A percentile compares a stretch with the other conserved stretches of the same genome.
Evolutionary conservation across 2,329 filamentous ascomycete species (phyloP).

Genomic region (Hypoxylon sp.): DNA sequence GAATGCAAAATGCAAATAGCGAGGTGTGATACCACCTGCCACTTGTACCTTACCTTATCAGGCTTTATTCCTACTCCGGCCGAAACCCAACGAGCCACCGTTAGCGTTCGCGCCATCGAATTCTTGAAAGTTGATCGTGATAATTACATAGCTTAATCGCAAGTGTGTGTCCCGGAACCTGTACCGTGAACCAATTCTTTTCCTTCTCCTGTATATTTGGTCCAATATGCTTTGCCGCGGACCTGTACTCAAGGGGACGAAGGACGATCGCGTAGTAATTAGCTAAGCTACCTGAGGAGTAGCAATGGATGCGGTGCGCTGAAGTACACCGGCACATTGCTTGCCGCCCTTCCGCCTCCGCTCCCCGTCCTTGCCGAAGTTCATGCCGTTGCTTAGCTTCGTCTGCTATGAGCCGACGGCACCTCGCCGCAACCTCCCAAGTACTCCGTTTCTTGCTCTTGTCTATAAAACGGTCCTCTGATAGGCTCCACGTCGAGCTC

Average conservation of each 20-base stretch:
- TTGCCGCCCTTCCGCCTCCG: constrained; percentile 21
- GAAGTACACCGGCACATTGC: constrained; percentile 16
- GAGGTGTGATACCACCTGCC: constrained; percentile 1
- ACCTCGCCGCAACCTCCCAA: constrained; percentile 4
- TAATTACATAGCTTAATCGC: constrained; percentile 25
- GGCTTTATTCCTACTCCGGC: constrained; percentile 28
- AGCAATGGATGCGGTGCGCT: constrained; percentile 25
- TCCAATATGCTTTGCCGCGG: constrained; percentile 23
- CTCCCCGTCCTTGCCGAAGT: constrained; percentile 24
- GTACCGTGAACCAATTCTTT: constrained; percentile 18
- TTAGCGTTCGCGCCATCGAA: constrained; percentile 39
- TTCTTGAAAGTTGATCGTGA: constrained; percentile 37
- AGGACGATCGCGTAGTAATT: constrained; percentile 21
- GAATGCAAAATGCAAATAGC: constrained; percentile 23
- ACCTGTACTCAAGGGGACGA: constrained; percentile 11
- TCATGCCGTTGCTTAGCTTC: constrained; percentile 15
- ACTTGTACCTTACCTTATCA: constrained; percentile 33
- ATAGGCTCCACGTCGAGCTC: constrained; percentile 16
- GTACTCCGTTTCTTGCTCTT: constrained; percentile 16
- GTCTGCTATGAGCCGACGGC: constrained; percentile 19
- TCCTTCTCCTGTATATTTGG: constrained; percentile 16
- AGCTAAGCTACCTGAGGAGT: constrained; percentile 7
- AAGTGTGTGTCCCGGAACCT: constrained; percentile 19
- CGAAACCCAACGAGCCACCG: constrained; percentile 33
- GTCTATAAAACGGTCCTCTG: constrained; percentile 14